Evolutionary conservation across 495 filamentous ascomycete genomes (phyloP).

Genomic region (Elasticomyces elasticus): DNA sequence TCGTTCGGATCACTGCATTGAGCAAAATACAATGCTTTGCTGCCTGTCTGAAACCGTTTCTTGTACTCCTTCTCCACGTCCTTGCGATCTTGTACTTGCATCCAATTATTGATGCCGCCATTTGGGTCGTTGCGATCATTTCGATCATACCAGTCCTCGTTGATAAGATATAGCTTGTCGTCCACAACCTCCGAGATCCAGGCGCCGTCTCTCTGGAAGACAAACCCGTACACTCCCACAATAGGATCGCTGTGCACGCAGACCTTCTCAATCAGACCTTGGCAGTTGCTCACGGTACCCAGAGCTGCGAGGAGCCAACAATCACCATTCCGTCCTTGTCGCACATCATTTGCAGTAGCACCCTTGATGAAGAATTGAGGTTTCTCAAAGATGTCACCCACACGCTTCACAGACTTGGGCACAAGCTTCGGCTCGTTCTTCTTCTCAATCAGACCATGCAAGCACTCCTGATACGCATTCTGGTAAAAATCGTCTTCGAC

Average conservation of each 20-base stretch:
- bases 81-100: constrained; percentile 53
- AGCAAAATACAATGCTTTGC: constrained; percentile 70
- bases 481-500: constrained; percentile 63
- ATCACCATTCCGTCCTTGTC: constrained; percentile 72
- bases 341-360: constrained; percentile 69
- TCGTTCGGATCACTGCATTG: constrained; percentile 77
- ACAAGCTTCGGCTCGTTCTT: constrained; percentile 15
- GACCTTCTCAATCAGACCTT: constrained; percentile 63
- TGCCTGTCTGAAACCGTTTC: constrained; percentile 62
- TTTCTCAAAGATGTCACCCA: constrained; percentile 68
- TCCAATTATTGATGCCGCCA: constrained; percentile 45
- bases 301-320: constrained; percentile 87
- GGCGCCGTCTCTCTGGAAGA: constrained; percentile 83
- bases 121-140: constrained; percentile 39
- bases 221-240: constrained; percentile 86
- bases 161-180: constrained; percentile 70
- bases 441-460: constrained; percentile 25
- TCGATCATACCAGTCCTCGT: constrained; percentile 67
- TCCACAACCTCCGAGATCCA: constrained; percentile 88
- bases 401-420: constrained; percentile 28
- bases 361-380: constrained; percentile 79
- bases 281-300: constrained; percentile 70
- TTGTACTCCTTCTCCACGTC: constrained; percentile 72
- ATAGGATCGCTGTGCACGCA: constrained; percentile 68
- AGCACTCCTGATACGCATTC: constrained; percentile 48